Evolutionary conservation across 768 basidiomycete species (phyloP).

Genomic region (Lentinula sp.): DNA sequence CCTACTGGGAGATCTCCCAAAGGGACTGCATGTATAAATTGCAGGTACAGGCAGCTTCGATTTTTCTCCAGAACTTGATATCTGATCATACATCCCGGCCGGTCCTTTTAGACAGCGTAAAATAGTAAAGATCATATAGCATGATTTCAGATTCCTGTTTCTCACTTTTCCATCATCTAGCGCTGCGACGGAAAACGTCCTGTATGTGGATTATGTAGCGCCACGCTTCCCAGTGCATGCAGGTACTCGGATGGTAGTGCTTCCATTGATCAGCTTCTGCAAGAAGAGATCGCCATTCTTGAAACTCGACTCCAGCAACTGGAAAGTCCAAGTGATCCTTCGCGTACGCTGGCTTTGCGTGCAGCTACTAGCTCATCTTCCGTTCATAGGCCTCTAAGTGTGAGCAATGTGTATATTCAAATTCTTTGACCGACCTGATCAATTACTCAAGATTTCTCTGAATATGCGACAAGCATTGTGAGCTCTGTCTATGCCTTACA

Average conservation of each 20-base stretch:
- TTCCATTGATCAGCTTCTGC: neutral
- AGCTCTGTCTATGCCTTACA: neutral
- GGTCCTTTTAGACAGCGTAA: neutral
- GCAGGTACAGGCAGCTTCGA: slow-evolving; percentile 8
- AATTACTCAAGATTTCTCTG: neutral
- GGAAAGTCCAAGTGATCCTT: slow-evolving; percentile 17
- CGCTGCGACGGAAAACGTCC: slow-evolving; percentile 15
- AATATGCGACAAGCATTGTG: slow-evolving; percentile 11
- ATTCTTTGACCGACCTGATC: neutral
- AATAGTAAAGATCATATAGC: neutral
- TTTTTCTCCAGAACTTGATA: neutral
- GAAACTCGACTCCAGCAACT: slow-evolving; percentile 29
- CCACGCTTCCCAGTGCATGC: slow-evolving; percentile 12
- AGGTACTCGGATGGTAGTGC: slow-evolving; percentile 14
- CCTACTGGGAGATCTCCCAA: slow-evolving; percentile 5
- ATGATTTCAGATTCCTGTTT: neutral
- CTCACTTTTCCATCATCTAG: slow-evolving; percentile 2
- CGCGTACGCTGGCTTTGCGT: slow-evolving; percentile 15
- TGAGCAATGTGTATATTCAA: neutral
- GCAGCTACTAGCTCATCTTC: slow-evolving; percentile 15
- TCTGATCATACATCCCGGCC: neutral
- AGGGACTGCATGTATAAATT: slow-evolving; percentile 12
- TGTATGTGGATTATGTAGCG: slow-evolving; percentile 12
- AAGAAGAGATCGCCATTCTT: slow-evolving; percentile 29
- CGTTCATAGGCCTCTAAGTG: slow-evolving; percentile 5